Percentiles rank a stretch among this genome's conserved stretches.
Conservation (phyloP, 2,329 filamentous ascomycete species). For the Aspergillus glaucus region DNA sequence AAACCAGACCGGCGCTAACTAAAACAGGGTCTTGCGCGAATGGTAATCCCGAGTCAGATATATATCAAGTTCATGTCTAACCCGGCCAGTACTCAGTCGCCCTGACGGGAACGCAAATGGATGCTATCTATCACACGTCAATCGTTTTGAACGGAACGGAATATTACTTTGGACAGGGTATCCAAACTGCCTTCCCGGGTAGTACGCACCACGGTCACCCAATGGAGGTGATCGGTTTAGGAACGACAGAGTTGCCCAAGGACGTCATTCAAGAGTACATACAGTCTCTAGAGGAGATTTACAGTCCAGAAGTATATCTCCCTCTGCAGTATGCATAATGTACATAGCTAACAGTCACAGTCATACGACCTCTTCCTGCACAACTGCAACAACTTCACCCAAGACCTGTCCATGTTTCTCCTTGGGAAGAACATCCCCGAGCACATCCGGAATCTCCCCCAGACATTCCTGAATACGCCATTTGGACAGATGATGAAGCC, state of each 20-base stretch:
- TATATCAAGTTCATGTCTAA: not conserved
- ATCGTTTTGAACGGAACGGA: slow-evolving; percentile 79
- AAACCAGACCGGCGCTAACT: slow-evolving; percentile 12
- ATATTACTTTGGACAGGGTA: slow-evolving; percentile 83
- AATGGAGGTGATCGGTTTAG: slow-evolving; percentile 68
- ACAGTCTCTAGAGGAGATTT: slow-evolving; percentile 73
- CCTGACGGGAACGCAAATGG: slow-evolving; percentile 65
- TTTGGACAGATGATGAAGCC: slow-evolving; percentile 84
- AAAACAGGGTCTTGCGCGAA: slow-evolving; percentile 48
- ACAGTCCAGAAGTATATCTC: slow-evolving; percentile 62
- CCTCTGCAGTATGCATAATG: not conserved
- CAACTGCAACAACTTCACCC: slow-evolving; percentile 97
- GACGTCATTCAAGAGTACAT: slow-evolving; percentile 84
- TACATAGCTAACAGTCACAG: slow-evolving; percentile 35
- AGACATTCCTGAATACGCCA: slow-evolving; percentile 76
- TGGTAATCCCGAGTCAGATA: slow-evolving; percentile 31
- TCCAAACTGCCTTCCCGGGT: slow-evolving; percentile 74
- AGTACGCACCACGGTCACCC: slow-evolving; percentile 81
- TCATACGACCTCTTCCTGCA: slow-evolving; percentile 84
- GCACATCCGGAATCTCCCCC: slow-evolving; percentile 77
- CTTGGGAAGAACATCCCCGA: slow-evolving; percentile 81
- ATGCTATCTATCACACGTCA: slow-evolving; percentile 92
- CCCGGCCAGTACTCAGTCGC: slow-evolving; percentile 46
- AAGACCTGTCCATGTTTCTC: slow-evolving; percentile 84
- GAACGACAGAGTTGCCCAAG: slow-evolving; percentile 68